phyloP scores from a whole-genome alignment of 805 yeast species.

The Saccharomycopsis selenospora region DNA sequence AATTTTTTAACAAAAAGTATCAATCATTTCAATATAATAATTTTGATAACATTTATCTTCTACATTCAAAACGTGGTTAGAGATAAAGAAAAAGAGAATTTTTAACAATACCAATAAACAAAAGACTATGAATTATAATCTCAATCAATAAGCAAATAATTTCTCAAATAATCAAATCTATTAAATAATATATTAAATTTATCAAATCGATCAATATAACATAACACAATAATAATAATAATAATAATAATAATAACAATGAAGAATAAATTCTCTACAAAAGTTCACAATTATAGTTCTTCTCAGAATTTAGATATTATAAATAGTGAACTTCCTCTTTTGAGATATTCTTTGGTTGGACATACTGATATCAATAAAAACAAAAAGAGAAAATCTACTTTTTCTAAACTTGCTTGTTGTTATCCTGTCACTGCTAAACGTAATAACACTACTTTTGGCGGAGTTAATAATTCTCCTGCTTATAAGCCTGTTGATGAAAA shows the following conservation, averaged over 20 bases:
- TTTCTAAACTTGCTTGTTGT: conserved; percentile 17
- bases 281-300: background rate
- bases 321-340: conserved; percentile 15
- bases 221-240: too few species aligned
- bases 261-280: background rate
- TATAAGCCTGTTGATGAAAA: background rate
- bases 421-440: conserved; percentile 3
- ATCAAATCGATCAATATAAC: too few species aligned
- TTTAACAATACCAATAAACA: too few species aligned
- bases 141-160: too few species aligned
- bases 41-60: too few species aligned
- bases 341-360: conserved; percentile 17
- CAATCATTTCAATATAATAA: too few species aligned
- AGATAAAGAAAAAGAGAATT: too few species aligned
- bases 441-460: background rate
- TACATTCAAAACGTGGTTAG: too few species aligned
- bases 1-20: too few species aligned
- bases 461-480: background rate
- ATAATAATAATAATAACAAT: background rate
- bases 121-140: too few species aligned
- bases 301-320: conserved; percentile 1
- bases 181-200: too few species aligned
- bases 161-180: too few species aligned
- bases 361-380: conserved; percentile 12
- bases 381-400: conserved; percentile 11